Evolutionary conservation across 257 asterid species (phyloP).

Genomic region (Ligustrum vulgare): DNA sequence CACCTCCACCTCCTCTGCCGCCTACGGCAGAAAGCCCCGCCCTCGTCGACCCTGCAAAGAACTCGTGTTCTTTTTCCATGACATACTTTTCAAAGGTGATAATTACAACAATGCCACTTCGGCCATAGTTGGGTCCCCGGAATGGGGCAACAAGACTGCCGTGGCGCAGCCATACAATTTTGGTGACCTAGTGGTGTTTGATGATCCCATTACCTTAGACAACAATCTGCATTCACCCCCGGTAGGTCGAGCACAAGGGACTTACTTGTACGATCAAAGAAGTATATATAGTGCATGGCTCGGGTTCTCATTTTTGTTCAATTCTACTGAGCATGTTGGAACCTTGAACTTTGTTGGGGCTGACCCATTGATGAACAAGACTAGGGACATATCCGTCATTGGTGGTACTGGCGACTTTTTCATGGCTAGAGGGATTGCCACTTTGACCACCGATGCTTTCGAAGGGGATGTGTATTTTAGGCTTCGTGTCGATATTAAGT

Average conservation of each 20-base stretch:
- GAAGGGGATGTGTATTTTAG: conserved; percentile 77
- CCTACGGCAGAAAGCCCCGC: conserved; percentile 4
- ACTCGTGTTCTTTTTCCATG: conserved; percentile 66
- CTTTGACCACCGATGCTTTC: conserved; percentile 60
- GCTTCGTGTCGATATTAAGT: conserved; percentile 53
- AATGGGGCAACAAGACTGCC: conserved; percentile 62
- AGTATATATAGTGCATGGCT: conserved; percentile 59
- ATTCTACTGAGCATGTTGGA: conserved; percentile 58
- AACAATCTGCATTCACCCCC: conserved; percentile 61
- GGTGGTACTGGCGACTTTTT: conserved; percentile 93
- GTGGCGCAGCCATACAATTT: conserved; percentile 43
- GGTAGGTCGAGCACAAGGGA: conserved; percentile 81
- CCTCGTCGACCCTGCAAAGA: conserved; percentile 49
- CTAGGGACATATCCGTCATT: conserved; percentile 73
- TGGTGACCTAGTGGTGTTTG: conserved; percentile 66
- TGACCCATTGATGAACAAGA: conserved; percentile 73
- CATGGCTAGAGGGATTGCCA: conserved; percentile 84
- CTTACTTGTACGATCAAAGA: conserved; percentile 58
- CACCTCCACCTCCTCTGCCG: conserved; percentile 21
- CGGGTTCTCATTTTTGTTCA: conserved; percentile 66
- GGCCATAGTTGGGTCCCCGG: conserved; percentile 62
- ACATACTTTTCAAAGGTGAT: conserved; percentile 66
- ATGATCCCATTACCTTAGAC: conserved; percentile 76
- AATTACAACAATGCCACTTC: conserved; percentile 70
- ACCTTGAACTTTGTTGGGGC: conserved; percentile 69